Evolutionary conservation across 768 basidiomycete genomes (phyloP).

Genomic region (Boletus barrowsii): DNA sequence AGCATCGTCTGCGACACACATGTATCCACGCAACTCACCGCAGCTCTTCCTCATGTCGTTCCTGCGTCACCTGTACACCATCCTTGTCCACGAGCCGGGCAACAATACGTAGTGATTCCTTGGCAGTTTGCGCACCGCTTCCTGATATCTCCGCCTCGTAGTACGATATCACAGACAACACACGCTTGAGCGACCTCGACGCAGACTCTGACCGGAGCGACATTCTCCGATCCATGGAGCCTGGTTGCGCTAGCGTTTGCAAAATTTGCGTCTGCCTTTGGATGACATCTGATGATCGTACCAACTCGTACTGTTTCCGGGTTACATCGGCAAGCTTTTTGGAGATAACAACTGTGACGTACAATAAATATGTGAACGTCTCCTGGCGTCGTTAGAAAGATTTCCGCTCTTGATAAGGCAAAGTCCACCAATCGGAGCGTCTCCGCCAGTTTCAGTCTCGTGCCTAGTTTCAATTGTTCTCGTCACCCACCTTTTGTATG

Average conservation of each 20-base stretch:
- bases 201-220: conserved; percentile 33
- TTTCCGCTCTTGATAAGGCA: conserved; percentile 49
- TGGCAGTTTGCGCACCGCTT: conserved; percentile 46
- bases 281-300: conserved; percentile 50
- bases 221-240: conserved; percentile 26
- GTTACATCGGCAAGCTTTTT: neutral
- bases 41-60: conserved; percentile 34
- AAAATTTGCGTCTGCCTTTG: conserved; percentile 47
- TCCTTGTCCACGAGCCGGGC: conserved; percentile 59
- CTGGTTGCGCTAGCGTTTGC: conserved; percentile 34
- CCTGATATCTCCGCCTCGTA: conserved; percentile 52
- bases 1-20: conserved; percentile 6
- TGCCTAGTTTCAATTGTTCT: neutral
- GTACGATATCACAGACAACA: conserved; percentile 45
- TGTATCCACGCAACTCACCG: conserved; percentile 39
- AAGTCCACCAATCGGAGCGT: conserved; percentile 53
- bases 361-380: conserved; percentile 63
- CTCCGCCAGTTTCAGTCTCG: conserved; percentile 29
- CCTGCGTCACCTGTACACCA: conserved; percentile 46
- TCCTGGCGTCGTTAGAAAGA: conserved; percentile 49
- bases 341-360: conserved; percentile 25
- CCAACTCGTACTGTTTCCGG: conserved; percentile 55
- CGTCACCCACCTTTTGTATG: conserved; percentile 46
- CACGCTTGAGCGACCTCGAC: conserved; percentile 38
- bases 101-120: conserved; percentile 55